Evolutionary conservation across 805 yeast species (phyloP).

Genomic region (Brettanomyces naardenensis): DNA sequence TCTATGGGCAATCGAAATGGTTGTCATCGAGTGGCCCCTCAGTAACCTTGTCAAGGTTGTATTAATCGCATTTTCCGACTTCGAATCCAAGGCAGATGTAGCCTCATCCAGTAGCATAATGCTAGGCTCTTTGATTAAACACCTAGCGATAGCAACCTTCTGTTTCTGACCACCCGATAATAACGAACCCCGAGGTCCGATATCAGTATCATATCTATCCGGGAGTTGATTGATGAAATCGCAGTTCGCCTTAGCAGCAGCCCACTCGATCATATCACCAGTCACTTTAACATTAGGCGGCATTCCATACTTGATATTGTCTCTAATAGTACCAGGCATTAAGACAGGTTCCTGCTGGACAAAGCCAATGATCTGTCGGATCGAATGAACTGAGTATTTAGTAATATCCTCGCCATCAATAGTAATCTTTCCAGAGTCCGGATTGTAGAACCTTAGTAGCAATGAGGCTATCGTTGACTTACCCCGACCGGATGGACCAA

Average conservation of each 20-base stretch:
- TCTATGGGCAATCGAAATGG: conserved; percentile 87
- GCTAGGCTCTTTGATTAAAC: conserved; percentile 58
- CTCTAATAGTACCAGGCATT: conserved; percentile 79
- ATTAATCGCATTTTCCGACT: conserved; percentile 80
- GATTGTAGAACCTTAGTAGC: conserved; percentile 78
- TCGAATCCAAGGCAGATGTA: conserved; percentile 87
- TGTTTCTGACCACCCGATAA: conserved; percentile 75
- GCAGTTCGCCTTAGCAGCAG: conserved; percentile 70
- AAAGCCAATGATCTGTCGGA: conserved; percentile 70
- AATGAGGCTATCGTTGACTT: conserved; percentile 84
- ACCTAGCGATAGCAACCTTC: conserved; percentile 69
- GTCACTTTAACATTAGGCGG: conserved; percentile 42
- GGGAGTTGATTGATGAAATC: conserved; percentile 71
- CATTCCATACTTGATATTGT: conserved; percentile 76
- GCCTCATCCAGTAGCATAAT: conserved; percentile 70
- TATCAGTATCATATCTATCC: conserved; percentile 69
- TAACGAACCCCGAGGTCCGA: conserved; percentile 69
- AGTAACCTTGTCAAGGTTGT: conserved; percentile 55
- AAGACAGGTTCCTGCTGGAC: conserved; percentile 91
- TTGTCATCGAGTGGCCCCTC: conserved; percentile 54
- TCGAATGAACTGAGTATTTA: conserved; percentile 65
- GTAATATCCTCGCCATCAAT: conserved; percentile 63
- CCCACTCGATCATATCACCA: conserved; percentile 52
- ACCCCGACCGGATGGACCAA: conserved; percentile 95
- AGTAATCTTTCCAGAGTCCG: conserved; percentile 53